Conservation (phyloP, 169 alveolate genomes). For the Eimeria maxima region DNA sequence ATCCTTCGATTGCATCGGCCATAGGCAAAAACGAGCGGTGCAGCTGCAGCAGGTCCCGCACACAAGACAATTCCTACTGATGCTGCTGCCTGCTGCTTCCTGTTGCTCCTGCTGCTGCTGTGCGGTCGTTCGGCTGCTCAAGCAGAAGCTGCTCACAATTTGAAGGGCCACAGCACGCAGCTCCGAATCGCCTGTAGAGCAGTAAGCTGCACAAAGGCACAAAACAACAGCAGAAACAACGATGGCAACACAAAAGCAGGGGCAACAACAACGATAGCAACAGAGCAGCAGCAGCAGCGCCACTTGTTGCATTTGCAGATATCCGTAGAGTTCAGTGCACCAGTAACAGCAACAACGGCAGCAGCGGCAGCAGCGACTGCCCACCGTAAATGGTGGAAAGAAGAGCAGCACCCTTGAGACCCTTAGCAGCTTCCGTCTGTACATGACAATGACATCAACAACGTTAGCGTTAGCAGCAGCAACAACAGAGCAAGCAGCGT, state of each 20-base stretch:
- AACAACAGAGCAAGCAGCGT: not conserved
- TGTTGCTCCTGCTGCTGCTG: not conserved
- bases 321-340: not conserved
- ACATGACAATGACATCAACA: not conserved
- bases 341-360: not conserved
- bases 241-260: not conserved
- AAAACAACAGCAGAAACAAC: not conserved
- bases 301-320: not conserved
- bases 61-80: not conserved
- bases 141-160: constrained; percentile 16
- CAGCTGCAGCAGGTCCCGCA: not conserved
- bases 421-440: constrained; percentile 73
- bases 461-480: not conserved
- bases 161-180: constrained; percentile 40
- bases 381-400: constrained; percentile 78
- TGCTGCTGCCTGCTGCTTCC: too few species aligned
- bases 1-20: constrained; percentile 27
- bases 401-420: constrained; percentile 74
- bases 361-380: constrained; percentile 24
- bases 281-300: constrained; percentile 19
- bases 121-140: not conserved
- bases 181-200: constrained; percentile 17
- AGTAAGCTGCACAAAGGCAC: constrained; percentile 36
- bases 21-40: constrained; percentile 20
- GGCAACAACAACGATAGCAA: not conserved